A percentile compares a stretch with the other conserved stretches of the same genome.
phyloP scores from a whole-genome alignment of 495 filamentous ascomycete genomes.

The Hyaloscypha hepaticicola region DNA sequence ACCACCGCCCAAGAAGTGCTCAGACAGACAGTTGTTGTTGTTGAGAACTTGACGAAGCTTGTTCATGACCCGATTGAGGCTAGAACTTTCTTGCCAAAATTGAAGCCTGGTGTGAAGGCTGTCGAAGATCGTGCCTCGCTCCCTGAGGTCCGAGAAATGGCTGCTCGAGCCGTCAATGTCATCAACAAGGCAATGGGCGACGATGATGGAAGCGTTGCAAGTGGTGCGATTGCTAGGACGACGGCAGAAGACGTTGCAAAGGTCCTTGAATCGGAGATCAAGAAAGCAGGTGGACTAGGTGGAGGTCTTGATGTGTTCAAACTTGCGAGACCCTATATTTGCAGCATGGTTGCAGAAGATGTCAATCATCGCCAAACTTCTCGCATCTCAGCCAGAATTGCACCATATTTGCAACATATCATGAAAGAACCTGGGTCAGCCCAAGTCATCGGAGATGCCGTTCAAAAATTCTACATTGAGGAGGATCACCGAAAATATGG shows the following conservation, averaged over 20 bases:
- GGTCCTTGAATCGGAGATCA: slow-evolving; percentile 71
- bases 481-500: slow-evolving; percentile 88
- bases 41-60: slow-evolving; percentile 97
- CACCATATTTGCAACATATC: slow-evolving; percentile 73
- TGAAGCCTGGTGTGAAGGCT: slow-evolving; percentile 88
- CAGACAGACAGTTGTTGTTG: slow-evolving; percentile 94
- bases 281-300: slow-evolving; percentile 61
- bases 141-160: slow-evolving; percentile 91
- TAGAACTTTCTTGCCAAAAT: slow-evolving; percentile 91
- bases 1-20: slow-evolving; percentile 91
- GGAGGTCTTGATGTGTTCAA: slow-evolving; percentile 65
- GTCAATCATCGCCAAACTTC: slow-evolving; percentile 77
- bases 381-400: slow-evolving; percentile 64
- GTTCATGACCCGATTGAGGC: slow-evolving; percentile 98
- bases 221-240: slow-evolving; percentile 62
- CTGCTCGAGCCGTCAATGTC: slow-evolving; percentile 74
- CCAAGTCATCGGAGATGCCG: slow-evolving; percentile 59
- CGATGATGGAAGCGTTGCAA: slow-evolving; percentile 54
- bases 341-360: slow-evolving; percentile 85
- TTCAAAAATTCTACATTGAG: slow-evolving; percentile 69
- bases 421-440: slow-evolving; percentile 54
- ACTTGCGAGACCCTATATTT: slow-evolving; percentile 69
- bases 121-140: slow-evolving; percentile 87
- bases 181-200: slow-evolving; percentile 94
- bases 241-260: slow-evolving; percentile 72